Base-by-base conservation (phyloP, 1,284 basidiomycete genomes). In the Ustilago tritici region DNA sequence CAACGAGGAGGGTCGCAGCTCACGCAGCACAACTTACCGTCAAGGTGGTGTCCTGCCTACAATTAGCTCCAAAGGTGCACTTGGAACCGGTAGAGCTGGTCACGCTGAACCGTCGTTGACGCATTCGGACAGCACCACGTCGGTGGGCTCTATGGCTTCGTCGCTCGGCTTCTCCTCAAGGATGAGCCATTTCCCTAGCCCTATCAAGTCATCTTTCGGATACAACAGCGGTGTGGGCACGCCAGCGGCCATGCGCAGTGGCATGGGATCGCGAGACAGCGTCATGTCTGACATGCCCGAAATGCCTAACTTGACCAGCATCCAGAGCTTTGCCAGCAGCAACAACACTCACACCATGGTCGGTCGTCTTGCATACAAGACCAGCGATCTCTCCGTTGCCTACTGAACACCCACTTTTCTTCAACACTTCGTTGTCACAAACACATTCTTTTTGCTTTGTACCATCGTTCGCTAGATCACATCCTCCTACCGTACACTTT, bases 31-130 rank as follows among this genome's bases (percentile, higher is more conserved):
- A 8, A 65, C 76, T 2, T 73, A 73, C 47, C 70, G 70, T 14
- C 61, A 70, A n/a, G 76, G 76, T 11, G 76, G 76, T 14, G 71
- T 78, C 11, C 35, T 78, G 58, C 76, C 76, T 2, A 75, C 71
- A 0, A 34, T 78, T 54, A 74, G 68, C 68, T 75, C 76, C 3
- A 75, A 70, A n/a, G 71, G 76, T 6, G 76, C 76, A 12, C 62
- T 78, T 43, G 57, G 65, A 5, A 69, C 65, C 32, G 68, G 76
- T 17, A 9, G 65, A 12, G 71, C 65, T 3, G 52, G 52, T 4
- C 76, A 75, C 34, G 67, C 57, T 23, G 64, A 70, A 31, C 65
- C 74, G 14, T 62, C 59, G 19, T 32, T 78, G 43, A 47, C 58
- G 15, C 63, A 70, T 17, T 74, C 70, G 59, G 69, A 69, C 53